phyloP scores from a whole-genome alignment of 2,329 filamentous ascomycete genomes.

The Coniochaeta ligniaria region DNA sequence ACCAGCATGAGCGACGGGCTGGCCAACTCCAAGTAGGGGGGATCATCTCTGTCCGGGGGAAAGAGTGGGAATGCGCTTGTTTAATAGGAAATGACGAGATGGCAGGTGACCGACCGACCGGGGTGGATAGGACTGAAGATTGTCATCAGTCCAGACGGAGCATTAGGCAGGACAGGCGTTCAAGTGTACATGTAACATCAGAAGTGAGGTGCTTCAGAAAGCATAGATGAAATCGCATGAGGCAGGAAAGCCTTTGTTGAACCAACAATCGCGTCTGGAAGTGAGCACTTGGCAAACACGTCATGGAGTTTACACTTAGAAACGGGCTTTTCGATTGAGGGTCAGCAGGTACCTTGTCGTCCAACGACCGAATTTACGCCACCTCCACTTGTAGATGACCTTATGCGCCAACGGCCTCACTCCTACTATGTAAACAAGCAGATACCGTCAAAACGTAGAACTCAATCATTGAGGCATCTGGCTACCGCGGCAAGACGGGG shows the following conservation, averaged over 20 bases:
- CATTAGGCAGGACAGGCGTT: background rate
- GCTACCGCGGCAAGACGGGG: background rate
- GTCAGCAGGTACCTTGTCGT: too few relatives aligned
- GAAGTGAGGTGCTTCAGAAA: conserved; percentile 4
- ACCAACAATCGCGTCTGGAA: background rate
- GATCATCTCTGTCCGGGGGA: too few relatives aligned
- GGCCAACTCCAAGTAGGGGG: conserved; percentile 13
- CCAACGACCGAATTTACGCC: too few relatives aligned
- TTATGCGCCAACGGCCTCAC: too few relatives aligned
- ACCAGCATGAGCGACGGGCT: conserved; percentile 40
- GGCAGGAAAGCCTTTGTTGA: background rate
- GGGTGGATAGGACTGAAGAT: background rate
- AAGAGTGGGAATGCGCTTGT: background rate
- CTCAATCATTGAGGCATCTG: background rate
- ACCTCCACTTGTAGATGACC: too few relatives aligned
- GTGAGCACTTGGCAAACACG: background rate
- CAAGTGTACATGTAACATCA: conserved; percentile 3
- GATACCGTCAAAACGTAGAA: background rate
- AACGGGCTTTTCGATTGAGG: too few relatives aligned
- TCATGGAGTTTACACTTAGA: background rate
- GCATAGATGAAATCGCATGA: background rate
- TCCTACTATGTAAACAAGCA: background rate
- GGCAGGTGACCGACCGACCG: background rate
- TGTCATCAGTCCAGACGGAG: background rate
- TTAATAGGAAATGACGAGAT: background rate